Percentiles rank a stretch among this genome's conserved stretches.
Evolutionary conservation across 345 rosid species (phyloP).

Genomic region (Laguncularia racemosa): DNA sequence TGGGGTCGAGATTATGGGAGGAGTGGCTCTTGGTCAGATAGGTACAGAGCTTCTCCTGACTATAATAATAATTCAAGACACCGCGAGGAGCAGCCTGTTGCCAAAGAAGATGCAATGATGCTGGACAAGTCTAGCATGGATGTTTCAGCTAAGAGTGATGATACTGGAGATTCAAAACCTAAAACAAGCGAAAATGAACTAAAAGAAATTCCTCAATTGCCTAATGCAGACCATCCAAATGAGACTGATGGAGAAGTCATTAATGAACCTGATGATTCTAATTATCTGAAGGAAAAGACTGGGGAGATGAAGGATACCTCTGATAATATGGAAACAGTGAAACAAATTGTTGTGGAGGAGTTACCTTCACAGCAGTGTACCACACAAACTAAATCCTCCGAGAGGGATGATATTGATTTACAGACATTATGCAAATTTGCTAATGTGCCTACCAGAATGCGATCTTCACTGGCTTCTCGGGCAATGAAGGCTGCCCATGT

Average conservation of each 20-base stretch:
- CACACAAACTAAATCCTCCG: slow-evolving; percentile 24
- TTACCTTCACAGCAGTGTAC: slow-evolving; percentile 16
- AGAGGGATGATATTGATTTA: slow-evolving; percentile 47
- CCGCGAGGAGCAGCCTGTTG: slow-evolving; percentile 46
- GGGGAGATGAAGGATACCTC: slow-evolving; percentile 34
- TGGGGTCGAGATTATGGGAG: slow-evolving; percentile 66
- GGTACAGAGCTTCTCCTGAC: slow-evolving; percentile 43
- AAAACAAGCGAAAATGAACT: slow-evolving; percentile 39
- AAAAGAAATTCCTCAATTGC: slow-evolving; percentile 43
- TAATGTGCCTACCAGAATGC: slow-evolving; percentile 79
- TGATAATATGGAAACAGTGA: slow-evolving; percentile 29
- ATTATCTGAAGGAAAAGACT: slow-evolving; percentile 23
- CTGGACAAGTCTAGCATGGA: slow-evolving; percentile 46
- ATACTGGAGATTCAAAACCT: slow-evolving; percentile 42
- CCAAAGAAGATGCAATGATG: slow-evolving; percentile 42
- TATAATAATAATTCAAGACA: slow-evolving; percentile 40
- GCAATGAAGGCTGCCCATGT: slow-evolving; percentile 28
- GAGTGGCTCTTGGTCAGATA: slow-evolving; percentile 67
- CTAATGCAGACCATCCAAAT: slow-evolving; percentile 26
- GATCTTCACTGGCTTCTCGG: slow-evolving; percentile 57
- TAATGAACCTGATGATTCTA: slow-evolving; percentile 32
- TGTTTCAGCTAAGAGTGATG: slow-evolving; percentile 36
- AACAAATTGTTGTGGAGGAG: slow-evolving; percentile 31
- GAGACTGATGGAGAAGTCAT: slow-evolving; percentile 35
- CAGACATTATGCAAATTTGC: slow-evolving; percentile 61